phyloP scores from a whole-genome alignment of 169 alveolate species.

The Eimeria falciformis region DNA sequence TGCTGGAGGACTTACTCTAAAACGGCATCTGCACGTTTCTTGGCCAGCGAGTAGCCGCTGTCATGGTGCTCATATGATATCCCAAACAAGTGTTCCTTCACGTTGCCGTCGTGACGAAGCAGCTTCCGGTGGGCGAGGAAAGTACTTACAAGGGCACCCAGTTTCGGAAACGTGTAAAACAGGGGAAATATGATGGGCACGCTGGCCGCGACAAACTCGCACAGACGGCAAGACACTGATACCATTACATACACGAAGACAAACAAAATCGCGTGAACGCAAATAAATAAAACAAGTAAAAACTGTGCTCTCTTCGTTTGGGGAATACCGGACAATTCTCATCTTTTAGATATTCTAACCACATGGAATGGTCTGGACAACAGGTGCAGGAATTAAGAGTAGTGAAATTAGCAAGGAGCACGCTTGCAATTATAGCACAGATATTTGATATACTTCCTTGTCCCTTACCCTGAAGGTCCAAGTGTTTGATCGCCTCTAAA shows the following conservation, averaged over 20 bases:
- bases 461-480: slow-evolving; percentile 21
- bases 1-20: slow-evolving; percentile 38
- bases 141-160: slow-evolving; percentile 68
- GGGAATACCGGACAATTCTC: no score
- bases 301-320: no score
- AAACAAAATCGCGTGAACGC: background rate
- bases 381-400: no score
- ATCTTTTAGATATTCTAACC: no score
- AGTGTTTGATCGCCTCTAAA: slow-evolving; percentile 69
- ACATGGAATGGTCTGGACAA: no score
- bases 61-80: background rate
- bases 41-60: background rate
- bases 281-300: background rate
- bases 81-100: background rate
- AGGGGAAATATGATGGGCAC: slow-evolving; percentile 64
- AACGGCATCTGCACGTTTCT: slow-evolving; percentile 38
- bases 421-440: no score
- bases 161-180: slow-evolving; percentile 62
- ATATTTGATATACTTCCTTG: no score
- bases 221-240: slow-evolving; percentile 31
- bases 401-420: no score
- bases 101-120: slow-evolving; percentile 45
- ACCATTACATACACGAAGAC: background rate
- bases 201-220: slow-evolving; percentile 60
- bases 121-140: slow-evolving; percentile 58